Percentiles rank a stretch among this genome's conserved stretches.
Evolutionary conservation across 192 early-diverging fungal species (phyloP).

Genomic region (Helicostylum pulchrum): DNA sequence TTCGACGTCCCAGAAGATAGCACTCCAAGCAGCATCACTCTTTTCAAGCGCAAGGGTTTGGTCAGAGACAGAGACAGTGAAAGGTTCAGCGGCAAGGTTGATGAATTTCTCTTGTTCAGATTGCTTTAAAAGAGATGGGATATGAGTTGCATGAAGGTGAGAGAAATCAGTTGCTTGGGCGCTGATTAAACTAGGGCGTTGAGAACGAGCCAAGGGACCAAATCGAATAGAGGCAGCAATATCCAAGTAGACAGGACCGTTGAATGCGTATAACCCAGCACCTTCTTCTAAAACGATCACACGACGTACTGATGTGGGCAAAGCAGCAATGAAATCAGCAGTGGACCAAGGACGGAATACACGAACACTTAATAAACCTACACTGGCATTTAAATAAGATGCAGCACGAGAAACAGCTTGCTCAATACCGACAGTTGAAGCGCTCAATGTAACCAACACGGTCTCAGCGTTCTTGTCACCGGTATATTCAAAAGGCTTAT

Average conservation of each 20-base stretch:
- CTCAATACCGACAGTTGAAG: slow-evolving; percentile 48
- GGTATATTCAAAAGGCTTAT: slow-evolving; percentile 80
- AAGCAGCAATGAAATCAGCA: slow-evolving; percentile 58
- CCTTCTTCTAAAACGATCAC: slow-evolving; percentile 77
- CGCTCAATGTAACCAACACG: slow-evolving; percentile 78
- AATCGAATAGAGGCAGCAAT: slow-evolving; percentile 63
- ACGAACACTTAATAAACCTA: slow-evolving; percentile 78
- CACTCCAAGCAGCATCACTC: slow-evolving; percentile 9
- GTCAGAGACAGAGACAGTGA: slow-evolving; percentile 9
- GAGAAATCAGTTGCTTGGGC: slow-evolving; percentile 41
- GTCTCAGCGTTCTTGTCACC: slow-evolving; percentile 69
- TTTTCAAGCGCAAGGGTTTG: slow-evolving; percentile 13
- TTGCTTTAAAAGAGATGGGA: slow-evolving; percentile 20
- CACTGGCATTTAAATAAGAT: slow-evolving; percentile 21
- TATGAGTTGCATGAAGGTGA: slow-evolving; percentile 23
- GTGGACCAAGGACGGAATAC: slow-evolving; percentile 85
- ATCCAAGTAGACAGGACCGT: slow-evolving; percentile 72
- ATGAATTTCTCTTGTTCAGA: slow-evolving; percentile 19
- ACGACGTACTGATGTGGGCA: slow-evolving; percentile 66
- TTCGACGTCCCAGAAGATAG: slow-evolving; percentile 38
- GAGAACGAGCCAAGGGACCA: slow-evolving; percentile 37
- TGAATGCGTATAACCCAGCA: slow-evolving; percentile 41
- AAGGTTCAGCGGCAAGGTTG: slow-evolving; percentile 30
- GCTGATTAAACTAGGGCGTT: slow-evolving; percentile 49
- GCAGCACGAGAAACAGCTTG: slow-evolving; percentile 47